These are phyloP conservation scores for Alternaria solani DNA, from an alignment of 2,329 filamentous ascomycete species.

Conservation along the genomic window DNA sequence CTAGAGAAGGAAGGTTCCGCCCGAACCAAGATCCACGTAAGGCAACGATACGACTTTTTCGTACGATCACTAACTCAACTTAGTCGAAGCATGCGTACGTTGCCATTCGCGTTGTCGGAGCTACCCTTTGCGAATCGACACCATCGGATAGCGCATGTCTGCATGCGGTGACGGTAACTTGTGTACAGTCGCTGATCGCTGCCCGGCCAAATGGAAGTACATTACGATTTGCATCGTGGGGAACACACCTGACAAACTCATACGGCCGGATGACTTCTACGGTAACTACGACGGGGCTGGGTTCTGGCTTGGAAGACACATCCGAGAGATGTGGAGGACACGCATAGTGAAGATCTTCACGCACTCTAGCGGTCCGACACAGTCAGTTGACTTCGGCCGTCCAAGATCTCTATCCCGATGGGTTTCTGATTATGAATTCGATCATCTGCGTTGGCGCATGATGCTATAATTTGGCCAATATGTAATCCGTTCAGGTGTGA, in stretches of 20 bases:
- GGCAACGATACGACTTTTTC: background rate
- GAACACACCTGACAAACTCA: background rate
- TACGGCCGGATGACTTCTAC: background rate
- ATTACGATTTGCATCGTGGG: background rate
- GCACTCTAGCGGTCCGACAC: background rate
- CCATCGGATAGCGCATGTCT: background rate
- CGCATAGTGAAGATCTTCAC: background rate
- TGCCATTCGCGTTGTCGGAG: background rate
- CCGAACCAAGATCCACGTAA: background rate
- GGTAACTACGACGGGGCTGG: background rate
- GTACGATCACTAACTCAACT: background rate
- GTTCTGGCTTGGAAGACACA: background rate
- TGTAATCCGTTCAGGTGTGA: too few relatives aligned
- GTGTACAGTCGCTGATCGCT: background rate
- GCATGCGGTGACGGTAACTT: background rate
- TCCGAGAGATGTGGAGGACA: background rate
- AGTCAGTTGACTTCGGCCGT: background rate
- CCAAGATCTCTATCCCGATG: background rate
- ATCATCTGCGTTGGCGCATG: background rate
- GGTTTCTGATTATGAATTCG: background rate
- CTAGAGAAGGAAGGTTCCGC: background rate
- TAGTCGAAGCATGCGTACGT: background rate
- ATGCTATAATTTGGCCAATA: background rate
- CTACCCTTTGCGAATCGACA: background rate
- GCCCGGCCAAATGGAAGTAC: accelerated